phyloP scores from a whole-genome alignment of 2,329 filamentous ascomycete species.

The Aspergillus quadricinctus region DNA sequence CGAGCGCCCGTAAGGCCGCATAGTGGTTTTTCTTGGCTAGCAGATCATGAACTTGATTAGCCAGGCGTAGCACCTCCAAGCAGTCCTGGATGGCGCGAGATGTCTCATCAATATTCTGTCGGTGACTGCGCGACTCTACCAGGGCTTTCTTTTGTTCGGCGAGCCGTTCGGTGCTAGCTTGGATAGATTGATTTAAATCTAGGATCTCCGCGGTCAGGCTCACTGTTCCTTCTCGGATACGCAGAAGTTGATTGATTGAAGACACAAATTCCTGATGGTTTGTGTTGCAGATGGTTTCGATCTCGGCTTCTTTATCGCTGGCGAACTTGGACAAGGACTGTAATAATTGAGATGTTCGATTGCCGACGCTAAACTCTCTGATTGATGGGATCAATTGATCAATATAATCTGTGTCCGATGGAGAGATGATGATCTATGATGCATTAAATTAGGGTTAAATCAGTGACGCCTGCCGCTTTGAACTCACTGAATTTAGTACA shows the following conservation, averaged over 20 bases:
- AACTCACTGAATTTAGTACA: constrained; percentile 37
- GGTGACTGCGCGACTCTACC: constrained; percentile 84
- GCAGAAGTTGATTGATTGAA: constrained; percentile 90
- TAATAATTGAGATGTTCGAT: constrained; percentile 67
- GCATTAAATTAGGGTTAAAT: constrained; percentile 7
- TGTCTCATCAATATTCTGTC: constrained; percentile 93
- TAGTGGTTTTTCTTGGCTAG: constrained; percentile 94
- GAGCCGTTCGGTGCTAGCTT: constrained; percentile 88
- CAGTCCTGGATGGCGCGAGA: constrained; percentile 85
- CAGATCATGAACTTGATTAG: constrained; percentile 91
- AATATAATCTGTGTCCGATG: constrained; percentile 88
- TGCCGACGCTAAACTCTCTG: constrained; percentile 77
- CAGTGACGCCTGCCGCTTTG: background rate
- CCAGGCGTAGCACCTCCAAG: constrained; percentile 82
- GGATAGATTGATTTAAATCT: constrained; percentile 88
- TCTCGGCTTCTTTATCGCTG: constrained; percentile 80
- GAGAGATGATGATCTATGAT: constrained; percentile 79
- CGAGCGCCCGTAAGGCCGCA: constrained; percentile 84
- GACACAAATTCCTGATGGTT: constrained; percentile 96
- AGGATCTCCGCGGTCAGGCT: constrained; percentile 85
- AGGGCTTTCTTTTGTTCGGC: constrained; percentile 91
- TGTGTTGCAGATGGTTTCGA: constrained; percentile 88
- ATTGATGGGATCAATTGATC: constrained; percentile 93
- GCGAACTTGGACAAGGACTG: constrained; percentile 78
- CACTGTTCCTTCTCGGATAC: constrained; percentile 86